These are phyloP conservation scores for Hylodesmum podocarpum DNA, from an alignment of 306 rosid genomes.

Conservation along the genomic window DNA sequence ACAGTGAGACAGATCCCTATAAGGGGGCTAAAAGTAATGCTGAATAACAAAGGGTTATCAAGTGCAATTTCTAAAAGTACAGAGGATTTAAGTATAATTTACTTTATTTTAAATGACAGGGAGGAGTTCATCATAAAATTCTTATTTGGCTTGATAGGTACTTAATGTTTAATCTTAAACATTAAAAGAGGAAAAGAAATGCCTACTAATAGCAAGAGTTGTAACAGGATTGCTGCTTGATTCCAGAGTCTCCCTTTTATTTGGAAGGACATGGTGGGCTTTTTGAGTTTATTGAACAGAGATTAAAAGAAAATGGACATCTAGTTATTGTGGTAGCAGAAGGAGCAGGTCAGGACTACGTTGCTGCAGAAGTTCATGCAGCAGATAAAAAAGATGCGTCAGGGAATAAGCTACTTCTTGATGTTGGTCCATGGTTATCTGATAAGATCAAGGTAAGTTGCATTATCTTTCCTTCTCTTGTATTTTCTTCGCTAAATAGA, in stretches of 20 bases:
- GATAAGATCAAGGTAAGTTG: constrained; percentile 71
- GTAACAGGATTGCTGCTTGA: constrained; percentile 96
- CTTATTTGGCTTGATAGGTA: constrained; percentile 1
- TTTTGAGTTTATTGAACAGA: constrained; percentile 72
- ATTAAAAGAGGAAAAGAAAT: constrained; percentile 18
- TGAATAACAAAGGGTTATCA: too few species aligned
- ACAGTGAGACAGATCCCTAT: too few species aligned
- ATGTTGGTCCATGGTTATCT: constrained; percentile 85
- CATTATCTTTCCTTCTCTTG: constrained; percentile 17
- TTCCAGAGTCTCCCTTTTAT: constrained; percentile 95
- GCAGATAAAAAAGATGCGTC: constrained; percentile 74
- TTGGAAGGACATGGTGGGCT: constrained; percentile 92
- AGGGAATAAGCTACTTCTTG: constrained; percentile 82
- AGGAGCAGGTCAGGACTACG: constrained; percentile 91
- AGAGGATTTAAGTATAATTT: too few species aligned
- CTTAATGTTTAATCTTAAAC: neutral
- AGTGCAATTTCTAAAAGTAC: too few species aligned
- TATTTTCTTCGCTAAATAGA: neutral
- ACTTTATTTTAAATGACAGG: neutral
- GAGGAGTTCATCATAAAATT: neutral
- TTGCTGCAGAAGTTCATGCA: constrained; percentile 55
- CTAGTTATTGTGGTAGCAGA: constrained; percentile 91
- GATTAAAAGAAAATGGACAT: constrained; percentile 90
- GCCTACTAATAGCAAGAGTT: constrained; percentile 39
- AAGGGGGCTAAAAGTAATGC: too few species aligned